These are phyloP conservation scores for Hura crepitans DNA, from an alignment of 441 rosid species.

Conservation along the genomic window DNA sequence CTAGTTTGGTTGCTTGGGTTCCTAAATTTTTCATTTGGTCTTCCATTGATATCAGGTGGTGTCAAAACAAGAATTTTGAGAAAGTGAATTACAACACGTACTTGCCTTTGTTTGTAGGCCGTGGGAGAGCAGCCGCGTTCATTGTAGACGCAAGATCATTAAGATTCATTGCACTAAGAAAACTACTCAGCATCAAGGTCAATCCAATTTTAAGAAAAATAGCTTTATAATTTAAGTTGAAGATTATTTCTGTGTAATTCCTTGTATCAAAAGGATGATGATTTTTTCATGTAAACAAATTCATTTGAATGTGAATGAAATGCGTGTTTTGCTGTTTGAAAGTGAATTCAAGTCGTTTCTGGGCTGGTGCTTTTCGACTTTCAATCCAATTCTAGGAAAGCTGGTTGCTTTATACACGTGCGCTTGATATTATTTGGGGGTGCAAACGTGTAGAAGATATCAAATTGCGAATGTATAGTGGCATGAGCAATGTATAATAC, in stretches of 20 bases:
- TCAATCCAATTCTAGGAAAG: not conserved
- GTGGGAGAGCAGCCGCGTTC: constrained; percentile 12
- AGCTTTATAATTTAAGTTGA: constrained; percentile 4
- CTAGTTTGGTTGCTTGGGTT: constrained; percentile 18
- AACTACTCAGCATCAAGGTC: constrained; percentile 5
- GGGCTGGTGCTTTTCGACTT: not conserved
- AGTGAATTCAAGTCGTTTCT: not conserved
- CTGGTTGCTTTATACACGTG: not conserved
- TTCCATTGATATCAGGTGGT: constrained; percentile 51
- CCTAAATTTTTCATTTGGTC: constrained; percentile 19
- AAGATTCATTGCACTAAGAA: constrained; percentile 3
- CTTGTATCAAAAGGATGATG: constrained; percentile 9
- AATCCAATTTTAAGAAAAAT: not conserved
- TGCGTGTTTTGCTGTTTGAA: not conserved
- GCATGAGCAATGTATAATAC: not conserved
- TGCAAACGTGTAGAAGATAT: not conserved
- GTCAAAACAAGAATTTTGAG: constrained; percentile 60
- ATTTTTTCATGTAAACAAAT: constrained; percentile 9
- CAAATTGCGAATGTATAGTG: not conserved
- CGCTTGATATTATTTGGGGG: not conserved
- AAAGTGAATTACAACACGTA: constrained; percentile 37
- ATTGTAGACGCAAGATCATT: constrained; percentile 27
- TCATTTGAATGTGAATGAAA: constrained; percentile 14
- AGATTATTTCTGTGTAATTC: not conserved
- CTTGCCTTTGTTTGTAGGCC: constrained; percentile 25